A percentile compares a stretch with the other conserved stretches of the same genome.
Evolutionary conservation across 2,329 filamentous ascomycete genomes (phyloP).

Genomic region (Fusarium mangiferae): DNA sequence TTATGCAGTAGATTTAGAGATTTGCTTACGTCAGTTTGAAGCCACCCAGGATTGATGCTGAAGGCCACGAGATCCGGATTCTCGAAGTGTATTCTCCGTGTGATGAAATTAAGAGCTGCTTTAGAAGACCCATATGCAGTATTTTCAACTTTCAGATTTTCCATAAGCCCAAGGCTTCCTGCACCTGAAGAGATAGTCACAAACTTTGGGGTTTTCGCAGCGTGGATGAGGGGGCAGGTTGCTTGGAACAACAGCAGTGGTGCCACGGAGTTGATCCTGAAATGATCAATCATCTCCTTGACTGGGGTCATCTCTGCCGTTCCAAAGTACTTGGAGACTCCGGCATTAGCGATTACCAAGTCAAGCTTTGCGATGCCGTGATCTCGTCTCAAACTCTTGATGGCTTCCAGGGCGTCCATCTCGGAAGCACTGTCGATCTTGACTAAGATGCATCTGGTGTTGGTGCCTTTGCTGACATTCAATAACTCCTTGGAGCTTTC

Average conservation of each 20-base stretch:
- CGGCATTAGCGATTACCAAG: background rate
- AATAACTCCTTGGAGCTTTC: background rate
- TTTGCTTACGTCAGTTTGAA: background rate
- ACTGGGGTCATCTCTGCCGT: background rate
- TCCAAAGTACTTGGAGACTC: background rate
- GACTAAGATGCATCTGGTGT: background rate
- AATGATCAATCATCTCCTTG: background rate
- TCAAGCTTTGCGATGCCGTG: background rate
- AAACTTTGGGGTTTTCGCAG: background rate
- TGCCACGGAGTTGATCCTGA: background rate
- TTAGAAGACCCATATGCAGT: background rate
- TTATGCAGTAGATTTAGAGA: fast-evolving
- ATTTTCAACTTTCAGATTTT: background rate
- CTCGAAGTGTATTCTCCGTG: background rate
- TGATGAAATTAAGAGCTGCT: background rate
- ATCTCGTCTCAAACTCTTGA: background rate
- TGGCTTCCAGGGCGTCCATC: background rate
- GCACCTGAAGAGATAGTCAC: background rate
- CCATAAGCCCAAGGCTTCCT: background rate
- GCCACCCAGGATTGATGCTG: background rate
- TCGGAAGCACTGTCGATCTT: background rate
- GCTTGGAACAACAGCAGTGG: background rate
- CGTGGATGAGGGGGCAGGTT: background rate
- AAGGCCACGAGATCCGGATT: background rate
- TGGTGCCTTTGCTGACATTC: background rate